These are phyloP conservation scores for Myriosclerotinia scirpicola DNA, from an alignment of 2,329 filamentous ascomycete genomes.

Conservation along the genomic window DNA sequence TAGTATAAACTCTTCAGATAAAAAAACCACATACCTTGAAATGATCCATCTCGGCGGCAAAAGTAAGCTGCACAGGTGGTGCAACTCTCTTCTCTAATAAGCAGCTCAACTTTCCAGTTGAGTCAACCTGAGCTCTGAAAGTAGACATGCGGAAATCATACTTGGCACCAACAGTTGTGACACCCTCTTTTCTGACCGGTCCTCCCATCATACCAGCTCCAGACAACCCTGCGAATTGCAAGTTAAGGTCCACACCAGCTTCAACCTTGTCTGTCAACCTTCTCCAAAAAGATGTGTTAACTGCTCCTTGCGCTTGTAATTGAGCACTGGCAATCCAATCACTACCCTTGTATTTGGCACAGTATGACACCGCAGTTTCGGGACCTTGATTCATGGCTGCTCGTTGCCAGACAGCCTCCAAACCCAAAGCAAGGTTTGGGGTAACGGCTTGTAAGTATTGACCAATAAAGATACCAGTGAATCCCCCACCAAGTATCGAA, in stretches of 20 bases:
- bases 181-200: slow-evolving; percentile 77
- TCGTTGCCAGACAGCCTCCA: slow-evolving; percentile 94
- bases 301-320: slow-evolving; percentile 74
- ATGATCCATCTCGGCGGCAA: slow-evolving; percentile 96
- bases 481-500: slow-evolving; percentile 84
- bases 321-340: slow-evolving; percentile 95
- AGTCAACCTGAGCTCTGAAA: slow-evolving; percentile 95
- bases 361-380: slow-evolving; percentile 89
- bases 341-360: slow-evolving; percentile 82
- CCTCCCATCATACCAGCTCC: slow-evolving; percentile 71
- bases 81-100: slow-evolving; percentile 94
- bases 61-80: slow-evolving; percentile 87
- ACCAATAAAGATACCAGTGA: slow-evolving; percentile 94
- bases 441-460: slow-evolving; percentile 95
- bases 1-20: neutral
- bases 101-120: slow-evolving; percentile 88
- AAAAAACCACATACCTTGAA: slow-evolving; percentile 67
- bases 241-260: slow-evolving; percentile 90
- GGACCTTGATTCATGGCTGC: slow-evolving; percentile 79
- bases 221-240: slow-evolving; percentile 71
- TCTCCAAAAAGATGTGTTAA: slow-evolving; percentile 94
- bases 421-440: slow-evolving; percentile 78
- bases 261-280: slow-evolving; percentile 91
- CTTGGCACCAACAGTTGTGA: slow-evolving; percentile 90
- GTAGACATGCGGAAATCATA: slow-evolving; percentile 97